Evolutionary conservation across 2,329 filamentous ascomycete species (phyloP), one percentile per base, ranked within the genome.

Genomic region (Fusarium sp.): DNA sequence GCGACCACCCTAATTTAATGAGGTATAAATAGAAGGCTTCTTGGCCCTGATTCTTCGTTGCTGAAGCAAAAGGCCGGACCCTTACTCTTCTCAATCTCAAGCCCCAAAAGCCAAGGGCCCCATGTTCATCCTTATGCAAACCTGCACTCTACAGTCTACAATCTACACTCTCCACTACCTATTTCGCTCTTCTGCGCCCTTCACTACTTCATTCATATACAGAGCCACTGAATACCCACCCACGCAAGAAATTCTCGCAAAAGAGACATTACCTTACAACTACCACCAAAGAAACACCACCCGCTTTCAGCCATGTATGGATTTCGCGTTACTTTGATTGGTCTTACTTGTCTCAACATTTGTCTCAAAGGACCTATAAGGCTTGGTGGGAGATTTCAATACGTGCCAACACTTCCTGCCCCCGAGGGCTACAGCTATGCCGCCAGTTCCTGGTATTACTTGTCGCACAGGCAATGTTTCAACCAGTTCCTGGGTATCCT

Each of bases 391-490:
- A 39, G 17, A 33, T 38, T 56, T 21, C 0, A 56, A 26, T 51
- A 59, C 21, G 21, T 39, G n/a, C 33, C 21, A 34, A 33, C n/a
- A 34, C 31, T 22, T 33, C 43, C 43, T 21, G 57, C 53, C 2
- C 57, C 57, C 2, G 19, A 31, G 21, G 21, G 13, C 38, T 61
- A n/a, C 22, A 17, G 31, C 17, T 61, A 50, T 38, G 19, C 13
- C 38, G 11, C 24, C 19, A 26, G 5, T 26, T 5, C 9, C 44
- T 61, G 53, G 57, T 58, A 58, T 50, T 44, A 58, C 17, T 24
- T 57, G n/a, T 17, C 57, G 13, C 51, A 59, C 9, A 57, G 34
- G 26, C 51, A 59, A 46, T 59, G 57, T 6, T 57, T 57, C 2
- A 59, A 46, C n/a, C 51, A 57, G 42, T 59, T 34, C 26, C 28